Evolutionary conservation across 805 yeast species (phyloP).

Genomic region (Candida insectalens): DNA sequence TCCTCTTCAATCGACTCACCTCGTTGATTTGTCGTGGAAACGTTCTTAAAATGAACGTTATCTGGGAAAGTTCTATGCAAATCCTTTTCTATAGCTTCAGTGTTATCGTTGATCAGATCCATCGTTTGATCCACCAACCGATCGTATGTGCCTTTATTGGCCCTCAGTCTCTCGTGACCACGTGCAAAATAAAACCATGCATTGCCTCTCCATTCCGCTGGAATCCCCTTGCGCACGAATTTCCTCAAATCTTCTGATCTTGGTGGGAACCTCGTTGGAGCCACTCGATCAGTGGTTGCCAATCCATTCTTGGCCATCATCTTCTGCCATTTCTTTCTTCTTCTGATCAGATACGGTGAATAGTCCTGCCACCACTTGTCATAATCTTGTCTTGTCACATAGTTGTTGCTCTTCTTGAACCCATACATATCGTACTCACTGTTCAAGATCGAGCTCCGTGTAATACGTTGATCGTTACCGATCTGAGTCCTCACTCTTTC

Average conservation of each 20-base stretch:
- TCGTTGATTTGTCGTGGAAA: slow-evolving; percentile 6
- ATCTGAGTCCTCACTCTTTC: slow-evolving; percentile 15
- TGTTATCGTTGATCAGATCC: slow-evolving; percentile 46
- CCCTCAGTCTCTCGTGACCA: slow-evolving; percentile 53
- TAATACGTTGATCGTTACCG: slow-evolving; percentile 4
- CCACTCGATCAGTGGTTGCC: slow-evolving; percentile 23
- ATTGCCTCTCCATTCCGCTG: slow-evolving; percentile 94
- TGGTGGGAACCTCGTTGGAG: slow-evolving; percentile 66
- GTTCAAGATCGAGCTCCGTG: slow-evolving; percentile 9
- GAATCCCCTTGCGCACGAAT: slow-evolving; percentile 83
- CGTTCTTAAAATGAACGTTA: slow-evolving; percentile 64
- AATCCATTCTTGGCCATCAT: slow-evolving; percentile 65
- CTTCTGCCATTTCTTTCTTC: slow-evolving; percentile 70
- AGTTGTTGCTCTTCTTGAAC: slow-evolving; percentile 57
- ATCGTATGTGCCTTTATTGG: slow-evolving; percentile 68
- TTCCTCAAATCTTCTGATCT: slow-evolving; percentile 70
- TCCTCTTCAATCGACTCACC: slow-evolving; percentile 30
- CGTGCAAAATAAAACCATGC: slow-evolving; percentile 96
- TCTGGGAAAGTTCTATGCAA: slow-evolving; percentile 93
- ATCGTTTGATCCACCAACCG: slow-evolving; percentile 50
- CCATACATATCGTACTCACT: slow-evolving; percentile 71
- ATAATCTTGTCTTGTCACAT: slow-evolving; percentile 45
- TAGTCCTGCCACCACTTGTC: slow-evolving; percentile 71
- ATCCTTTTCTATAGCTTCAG: slow-evolving; percentile 92
- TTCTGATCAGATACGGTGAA: slow-evolving; percentile 46